phyloP scores from a whole-genome alignment of 148 eudicot genomes.

The Suaeda aralocaspica region DNA sequence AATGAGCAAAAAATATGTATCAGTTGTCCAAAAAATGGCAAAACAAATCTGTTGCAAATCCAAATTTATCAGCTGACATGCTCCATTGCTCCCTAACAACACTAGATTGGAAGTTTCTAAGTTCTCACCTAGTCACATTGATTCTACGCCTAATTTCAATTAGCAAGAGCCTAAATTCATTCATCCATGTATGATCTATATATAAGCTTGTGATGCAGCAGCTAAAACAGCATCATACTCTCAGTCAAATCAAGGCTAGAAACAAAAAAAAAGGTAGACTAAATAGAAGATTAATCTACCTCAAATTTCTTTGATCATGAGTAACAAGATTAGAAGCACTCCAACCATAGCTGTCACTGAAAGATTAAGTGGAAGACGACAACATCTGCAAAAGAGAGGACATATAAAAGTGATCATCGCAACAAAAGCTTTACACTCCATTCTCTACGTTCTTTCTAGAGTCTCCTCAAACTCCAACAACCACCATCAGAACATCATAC shows the following conservation, averaged over 20 bases:
- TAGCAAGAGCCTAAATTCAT: neutral
- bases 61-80: conserved; percentile 14
- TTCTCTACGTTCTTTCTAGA: conserved; percentile 24
- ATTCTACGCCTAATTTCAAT: neutral
- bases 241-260: neutral
- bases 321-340: conserved; percentile 19
- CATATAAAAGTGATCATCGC: conserved; percentile 48
- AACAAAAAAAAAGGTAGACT: neutral
- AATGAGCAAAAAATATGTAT: neutral
- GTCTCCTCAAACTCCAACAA: conserved; percentile 11
- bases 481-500: neutral
- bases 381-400: conserved; percentile 50
- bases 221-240: conserved; percentile 6
- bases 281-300: conserved; percentile 8
- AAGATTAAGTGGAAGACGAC: conserved; percentile 26
- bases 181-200: neutral
- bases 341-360: conserved; percentile 19
- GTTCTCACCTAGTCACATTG: neutral
- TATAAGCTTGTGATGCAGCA: conserved; percentile 9
- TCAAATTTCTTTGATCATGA: conserved; percentile 23
- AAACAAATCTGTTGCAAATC: neutral
- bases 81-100: conserved; percentile 17
- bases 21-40: neutral
- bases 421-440: conserved; percentile 39
- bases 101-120: conserved; percentile 10